Base-by-base conservation (phyloP, 2,329 filamentous ascomycete species). In the Lachnellula arida region DNA sequence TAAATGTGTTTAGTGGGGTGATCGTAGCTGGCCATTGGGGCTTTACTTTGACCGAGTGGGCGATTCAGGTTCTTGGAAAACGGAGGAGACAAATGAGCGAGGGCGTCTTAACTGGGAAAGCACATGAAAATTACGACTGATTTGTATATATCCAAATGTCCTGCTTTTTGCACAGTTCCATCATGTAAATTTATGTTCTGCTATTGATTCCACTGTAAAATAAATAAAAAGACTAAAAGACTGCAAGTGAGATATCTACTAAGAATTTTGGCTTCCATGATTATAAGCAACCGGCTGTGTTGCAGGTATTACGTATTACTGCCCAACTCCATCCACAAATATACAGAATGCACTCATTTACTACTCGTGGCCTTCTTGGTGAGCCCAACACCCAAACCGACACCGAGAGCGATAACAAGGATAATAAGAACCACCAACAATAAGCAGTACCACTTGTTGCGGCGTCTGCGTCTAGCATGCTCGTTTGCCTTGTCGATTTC, bases 11-110 rank as follows among this genome's bases (percentile, higher is more conserved):
- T 11, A 89, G 85, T 58, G 94, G 94, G 14, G 91, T 97, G 19
- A 76, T 99, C 62, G 94, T 99, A 5, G 91, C 93, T 0, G 92
- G 92, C 2, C 91, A 95, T 61, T 99, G 94, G 94, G 81, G 89
- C 50, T 97, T 89, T 72, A 91, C 91, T 62, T 77, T 99, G 61
- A 85, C 78, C 49, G 89, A 93, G 61, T 96, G 91, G 89, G 75
- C 79, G 1, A 73, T 73, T 43, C 81, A 82, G 62, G 78, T 85
- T 4, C 62, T 79, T 55, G 80, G 82, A 2, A 65, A 61, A 40
- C 60, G 64, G 43, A 66, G 62, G 55, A 68, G 63, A 59, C 59
- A 62, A 44, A 64, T 61, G 60, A 71, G 66, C 22, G 71, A 71
- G 23, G 71, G 71, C 34, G 68, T 73, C 23, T 58, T 73, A 37